Conservation (phyloP, 805 yeast species). For the Candida odintsovae region DNA sequence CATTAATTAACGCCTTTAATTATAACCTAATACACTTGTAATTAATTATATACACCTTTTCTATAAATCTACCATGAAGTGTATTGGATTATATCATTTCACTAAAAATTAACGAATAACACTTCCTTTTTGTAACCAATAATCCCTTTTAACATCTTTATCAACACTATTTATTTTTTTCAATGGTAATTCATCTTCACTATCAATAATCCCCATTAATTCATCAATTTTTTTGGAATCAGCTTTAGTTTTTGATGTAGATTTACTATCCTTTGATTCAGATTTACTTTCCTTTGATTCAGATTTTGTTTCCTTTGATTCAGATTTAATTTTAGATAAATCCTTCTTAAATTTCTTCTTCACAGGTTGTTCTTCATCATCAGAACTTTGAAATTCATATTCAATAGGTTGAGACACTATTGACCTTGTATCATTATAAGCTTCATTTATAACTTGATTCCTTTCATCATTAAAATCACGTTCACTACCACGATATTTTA, state of each 20-base stretch:
- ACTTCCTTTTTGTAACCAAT: slow-evolving; percentile 34
- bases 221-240: slow-evolving; percentile 16
- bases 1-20: too few species aligned
- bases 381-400: slow-evolving; percentile 6
- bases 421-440: slow-evolving; percentile 32
- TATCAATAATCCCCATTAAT: slow-evolving; percentile 24
- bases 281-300: too few species aligned
- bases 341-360: not conserved
- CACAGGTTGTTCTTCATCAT: slow-evolving; percentile 6
- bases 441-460: slow-evolving; percentile 53
- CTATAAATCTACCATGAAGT: too few species aligned
- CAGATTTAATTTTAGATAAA: too few species aligned
- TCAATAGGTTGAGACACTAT: slow-evolving; percentile 9
- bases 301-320: too few species aligned
- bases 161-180: slow-evolving; percentile 13
- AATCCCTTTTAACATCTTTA: slow-evolving; percentile 24
- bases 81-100: too few species aligned
- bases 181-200: slow-evolving; percentile 13
- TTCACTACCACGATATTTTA: slow-evolving; percentile 65
- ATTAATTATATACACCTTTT: too few species aligned
- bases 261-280: too few species aligned
- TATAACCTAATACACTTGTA: too few species aligned
- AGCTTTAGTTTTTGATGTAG: too few species aligned
- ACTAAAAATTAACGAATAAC: slow-evolving; percentile 9
- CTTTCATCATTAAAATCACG: slow-evolving; percentile 79